Evolutionary conservation across 2,329 filamentous ascomycete species (phyloP), one percentile per base, ranked within the genome.

Genomic region (Ceratocystis harringtonii): DNA sequence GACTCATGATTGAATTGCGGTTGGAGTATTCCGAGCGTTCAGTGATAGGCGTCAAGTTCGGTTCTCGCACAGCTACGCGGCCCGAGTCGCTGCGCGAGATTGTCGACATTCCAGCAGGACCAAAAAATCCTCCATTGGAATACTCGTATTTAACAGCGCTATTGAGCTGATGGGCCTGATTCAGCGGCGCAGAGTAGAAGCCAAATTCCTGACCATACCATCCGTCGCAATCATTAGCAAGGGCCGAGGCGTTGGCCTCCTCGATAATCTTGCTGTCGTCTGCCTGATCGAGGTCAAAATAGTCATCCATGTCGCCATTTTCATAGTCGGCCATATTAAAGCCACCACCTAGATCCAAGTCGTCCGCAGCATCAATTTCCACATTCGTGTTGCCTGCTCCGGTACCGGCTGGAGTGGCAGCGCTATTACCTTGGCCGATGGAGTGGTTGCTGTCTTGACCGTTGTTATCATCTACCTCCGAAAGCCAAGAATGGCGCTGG

Each of bases 121-220:
- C 90, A 72, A 97, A 97, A 75, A 90, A 96, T 22, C 94, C 94
- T 32, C 94, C 94, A 70, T 90, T 88, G 15, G 84, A 81, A 70
- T 87, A 89, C 65, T 88, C 77, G 48, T 79, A 80, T 6, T 77
- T 72, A 45, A 76, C 76, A 45, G 71, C 61, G 48, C 77, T 77
- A 65, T 77, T 76, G 36, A 76, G 77, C 22, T 78, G 79, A 60
- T 79, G 73, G 48, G 74, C 75, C 10, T 76, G 73, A 17, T 73
- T 73, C 4, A 76, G 69, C 0, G 83, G 81, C 1, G 80, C 78
- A 0, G 92, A 90, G 73, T 96, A 99, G 74, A 99, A 99, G 0
- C 91, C 92, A 72, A 99, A 99, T 73, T 99, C 94, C 70, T 91
- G 87, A 0, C 94, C 94, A 72, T 99, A 99, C 78, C 94, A 95